Evolutionary conservation across 371 early-diverging fungal species (phyloP).

Genomic region (Mortierella sp.): DNA sequence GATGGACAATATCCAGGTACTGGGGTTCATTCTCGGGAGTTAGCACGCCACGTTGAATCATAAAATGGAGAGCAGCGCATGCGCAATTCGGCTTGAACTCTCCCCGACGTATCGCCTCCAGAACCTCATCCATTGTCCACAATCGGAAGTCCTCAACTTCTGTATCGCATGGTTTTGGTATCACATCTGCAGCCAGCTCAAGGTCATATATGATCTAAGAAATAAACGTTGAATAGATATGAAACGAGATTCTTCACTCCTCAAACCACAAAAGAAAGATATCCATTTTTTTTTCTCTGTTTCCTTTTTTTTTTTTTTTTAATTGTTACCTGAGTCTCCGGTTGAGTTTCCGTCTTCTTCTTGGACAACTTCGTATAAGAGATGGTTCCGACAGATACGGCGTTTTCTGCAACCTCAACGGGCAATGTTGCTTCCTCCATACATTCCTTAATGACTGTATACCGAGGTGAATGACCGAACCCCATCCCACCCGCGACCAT

Average conservation of each 20-base stretch:
- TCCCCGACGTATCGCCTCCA: constrained; percentile 62
- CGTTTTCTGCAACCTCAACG: constrained; percentile 60
- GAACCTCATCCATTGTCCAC: constrained; percentile 75
- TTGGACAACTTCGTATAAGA: constrained; percentile 72
- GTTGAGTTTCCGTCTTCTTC: constrained; percentile 64
- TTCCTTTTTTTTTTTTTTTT: too few species aligned
- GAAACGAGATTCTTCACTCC: too few species aligned
- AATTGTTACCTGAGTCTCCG: constrained; percentile 83
- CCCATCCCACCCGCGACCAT: constrained; percentile 92
- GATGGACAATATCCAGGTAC: constrained; percentile 75
- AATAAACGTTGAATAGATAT: neutral
- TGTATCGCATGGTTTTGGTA: constrained; percentile 85
- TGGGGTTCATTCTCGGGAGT: constrained; percentile 86
- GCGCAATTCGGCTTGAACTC: constrained; percentile 94
- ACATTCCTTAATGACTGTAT: constrained; percentile 88
- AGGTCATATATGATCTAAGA: constrained; percentile 82
- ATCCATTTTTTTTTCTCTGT: too few species aligned
- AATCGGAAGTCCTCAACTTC: constrained; percentile 91
- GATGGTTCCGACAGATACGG: constrained; percentile 71
- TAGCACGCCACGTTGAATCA: constrained; percentile 81
- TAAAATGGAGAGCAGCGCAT: constrained; percentile 83
- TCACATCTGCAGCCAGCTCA: constrained; percentile 70
- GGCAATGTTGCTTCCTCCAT: constrained; percentile 91
- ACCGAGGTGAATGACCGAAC: constrained; percentile 66
- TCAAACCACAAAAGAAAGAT: too few species aligned